Evolutionary conservation across 306 rosid genomes (phyloP).

Genomic region (Glycine latifolia): DNA sequence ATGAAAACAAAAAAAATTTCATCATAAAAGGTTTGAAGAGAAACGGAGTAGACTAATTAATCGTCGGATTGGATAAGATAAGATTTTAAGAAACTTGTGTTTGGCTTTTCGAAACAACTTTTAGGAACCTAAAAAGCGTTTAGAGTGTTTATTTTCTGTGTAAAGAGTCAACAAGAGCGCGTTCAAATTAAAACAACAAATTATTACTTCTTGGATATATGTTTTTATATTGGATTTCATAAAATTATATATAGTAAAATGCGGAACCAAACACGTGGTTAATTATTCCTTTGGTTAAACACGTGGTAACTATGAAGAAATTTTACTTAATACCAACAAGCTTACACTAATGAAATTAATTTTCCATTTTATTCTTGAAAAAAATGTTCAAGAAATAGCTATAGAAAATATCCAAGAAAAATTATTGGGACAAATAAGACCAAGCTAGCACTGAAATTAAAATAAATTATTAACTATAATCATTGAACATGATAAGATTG

Average conservation of each 20-base stretch:
- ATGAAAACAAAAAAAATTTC: neutral
- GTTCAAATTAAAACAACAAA: too few relatives aligned
- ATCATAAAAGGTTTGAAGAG: neutral
- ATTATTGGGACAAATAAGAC: neutral
- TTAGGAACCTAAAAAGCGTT: neutral
- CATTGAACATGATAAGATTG: constrained; percentile 12
- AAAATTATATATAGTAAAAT: neutral
- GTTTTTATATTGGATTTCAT: neutral
- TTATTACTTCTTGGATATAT: neutral
- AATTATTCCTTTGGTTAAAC: too few relatives aligned
- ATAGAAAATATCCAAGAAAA: constrained; percentile 7
- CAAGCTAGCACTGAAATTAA: neutral
- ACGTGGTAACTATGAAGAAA: too few relatives aligned
- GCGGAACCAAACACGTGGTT: neutral
- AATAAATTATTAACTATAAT: neutral
- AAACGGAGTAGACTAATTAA: neutral
- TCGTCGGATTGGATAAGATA: neutral
- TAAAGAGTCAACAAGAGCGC: neutral
- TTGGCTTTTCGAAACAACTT: neutral
- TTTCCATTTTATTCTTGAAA: too few relatives aligned
- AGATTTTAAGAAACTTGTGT: neutral
- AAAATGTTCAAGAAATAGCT: neutral
- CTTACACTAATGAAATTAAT: too few relatives aligned
- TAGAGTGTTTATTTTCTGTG: neutral
- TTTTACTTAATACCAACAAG: too few relatives aligned